Base-by-base conservation (phyloP, 1,284 basidiomycete species). In the Sporisorium scitamineum region DNA sequence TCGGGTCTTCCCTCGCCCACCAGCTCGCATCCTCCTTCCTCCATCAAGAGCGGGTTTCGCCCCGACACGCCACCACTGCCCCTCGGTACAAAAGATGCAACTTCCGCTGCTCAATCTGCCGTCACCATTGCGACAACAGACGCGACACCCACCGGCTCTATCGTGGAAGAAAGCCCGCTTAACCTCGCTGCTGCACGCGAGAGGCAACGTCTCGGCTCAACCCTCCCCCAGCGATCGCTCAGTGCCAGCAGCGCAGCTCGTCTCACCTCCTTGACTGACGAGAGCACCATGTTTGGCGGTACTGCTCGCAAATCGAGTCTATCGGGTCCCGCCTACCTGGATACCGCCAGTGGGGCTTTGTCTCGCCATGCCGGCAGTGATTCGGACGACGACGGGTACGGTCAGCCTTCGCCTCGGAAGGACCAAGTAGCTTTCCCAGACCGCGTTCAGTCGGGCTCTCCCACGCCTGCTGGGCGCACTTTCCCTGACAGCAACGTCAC, bases 311-410 rank as follows among this genome's bases (percentile, higher is more conserved):
- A 61, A 39, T 39, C 56, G 20, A 61, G 59, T 44, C 27, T 65
- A 18, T 48, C 54, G 24, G 55, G 59, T 9, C 57, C 48, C 3
- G 8, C 59, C 5, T 48, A 56, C 31, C 59, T 70, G 22, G 68
- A 63, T 26, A 62, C 61, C 5, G 56, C 31, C 11, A 39, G 24
- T 22, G 44, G 57, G 2, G 22, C 31, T 6, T 11, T 47, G 26
- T 44, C 55, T 18, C 52, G 69, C 18, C 59, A 55, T 16, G 51
- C 45, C 31, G 50, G 29, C 7, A 45, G 56, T 6, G 68, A 70
- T 24, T 70, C 68, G 27, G 80, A 82, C 37, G 80, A 80, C 20
- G 79, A 80, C 39, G 75, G 65, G 3, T 82, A 82, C 32, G 80
- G 73, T 7, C 73, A 76, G 29, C 74, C 73, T 41, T 76, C 74